Evolutionary conservation across 1,139 yeast species (phyloP).

Genomic region (Suhomyces anneliseae): DNA sequence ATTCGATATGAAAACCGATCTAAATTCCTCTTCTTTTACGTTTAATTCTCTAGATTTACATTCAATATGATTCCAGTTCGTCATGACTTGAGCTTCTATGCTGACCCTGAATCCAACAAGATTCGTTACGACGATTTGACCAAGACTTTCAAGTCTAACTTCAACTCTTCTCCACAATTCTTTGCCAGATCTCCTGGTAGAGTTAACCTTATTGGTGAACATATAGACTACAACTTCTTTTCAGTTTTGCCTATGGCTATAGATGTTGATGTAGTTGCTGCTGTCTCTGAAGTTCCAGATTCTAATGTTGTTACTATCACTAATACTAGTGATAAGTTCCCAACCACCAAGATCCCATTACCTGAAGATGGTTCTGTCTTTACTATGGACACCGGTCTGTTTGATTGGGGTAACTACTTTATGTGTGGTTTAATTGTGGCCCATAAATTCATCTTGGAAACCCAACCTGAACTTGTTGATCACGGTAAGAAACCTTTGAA

Average conservation of each 20-base stretch:
- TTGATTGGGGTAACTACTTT: slow-evolving; percentile 68
- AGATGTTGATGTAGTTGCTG: slow-evolving; percentile 62
- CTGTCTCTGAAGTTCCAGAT: slow-evolving; percentile 37
- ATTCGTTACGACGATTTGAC: slow-evolving; percentile 28
- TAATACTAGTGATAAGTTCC: slow-evolving; percentile 40
- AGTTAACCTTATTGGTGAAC: slow-evolving; percentile 75
- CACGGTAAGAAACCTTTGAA: slow-evolving; percentile 24
- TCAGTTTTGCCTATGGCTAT: slow-evolving; percentile 79
- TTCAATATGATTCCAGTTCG: slow-evolving; percentile 31
- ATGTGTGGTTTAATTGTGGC: slow-evolving; percentile 68
- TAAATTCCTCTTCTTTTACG: neutral
- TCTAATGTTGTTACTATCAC: slow-evolving; percentile 37
- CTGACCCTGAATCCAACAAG: slow-evolving; percentile 26
- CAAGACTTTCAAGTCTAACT: slow-evolving; percentile 21
- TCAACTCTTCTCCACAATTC: slow-evolving; percentile 37
- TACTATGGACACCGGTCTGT: slow-evolving; percentile 48
- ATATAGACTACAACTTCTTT: slow-evolving; percentile 68
- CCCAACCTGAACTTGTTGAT: slow-evolving; percentile 21
- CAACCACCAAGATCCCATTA: slow-evolving; percentile 34
- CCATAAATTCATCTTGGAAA: slow-evolving; percentile 47
- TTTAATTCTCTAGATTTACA: neutral
- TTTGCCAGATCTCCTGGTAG: slow-evolving; percentile 70
- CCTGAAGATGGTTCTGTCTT: slow-evolving; percentile 44
- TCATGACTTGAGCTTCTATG: slow-evolving; percentile 36
- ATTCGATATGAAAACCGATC: neutral